Percentiles rank a stretch among this genome's conserved stretches.
phyloP scores from a whole-genome alignment of 208 protist genomes.

The Porcisia deanei region DNA sequence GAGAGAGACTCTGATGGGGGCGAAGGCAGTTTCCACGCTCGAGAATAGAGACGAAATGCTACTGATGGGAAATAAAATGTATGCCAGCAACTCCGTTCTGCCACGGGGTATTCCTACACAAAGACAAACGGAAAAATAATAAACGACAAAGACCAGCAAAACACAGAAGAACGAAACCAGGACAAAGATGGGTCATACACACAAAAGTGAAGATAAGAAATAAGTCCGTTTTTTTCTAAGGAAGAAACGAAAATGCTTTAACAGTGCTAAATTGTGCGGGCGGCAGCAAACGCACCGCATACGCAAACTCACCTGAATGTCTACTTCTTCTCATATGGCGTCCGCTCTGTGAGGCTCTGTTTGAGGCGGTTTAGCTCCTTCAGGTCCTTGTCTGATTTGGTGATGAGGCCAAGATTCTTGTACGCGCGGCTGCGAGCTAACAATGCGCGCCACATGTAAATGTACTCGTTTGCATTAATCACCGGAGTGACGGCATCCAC shows the following conservation, averaged over 20 bases:
- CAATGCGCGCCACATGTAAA: constrained; percentile 90
- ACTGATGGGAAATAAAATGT: constrained; percentile 14
- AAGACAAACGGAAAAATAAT: constrained; percentile 11
- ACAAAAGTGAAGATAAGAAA: constrained; percentile 19
- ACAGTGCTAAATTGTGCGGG: constrained; percentile 1
- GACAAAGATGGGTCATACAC: constrained; percentile 5
- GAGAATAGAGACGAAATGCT: constrained; percentile 24
- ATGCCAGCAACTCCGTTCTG: not conserved
- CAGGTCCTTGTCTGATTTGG: constrained; percentile 78
- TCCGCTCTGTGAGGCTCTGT: constrained; percentile 51
- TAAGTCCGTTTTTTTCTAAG: constrained; percentile 8
- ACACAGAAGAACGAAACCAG: constrained; percentile 3
- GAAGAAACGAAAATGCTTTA: constrained; percentile 11
- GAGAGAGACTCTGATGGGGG: constrained; percentile 1
- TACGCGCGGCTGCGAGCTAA: constrained; percentile 78
- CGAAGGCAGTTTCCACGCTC: not conserved
- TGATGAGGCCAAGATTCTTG: constrained; percentile 80
- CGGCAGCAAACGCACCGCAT: not conserved
- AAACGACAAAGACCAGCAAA: too few species aligned
- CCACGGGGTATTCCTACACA: constrained; percentile 15
- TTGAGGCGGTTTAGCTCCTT: constrained; percentile 72
- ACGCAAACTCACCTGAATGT: not conserved
- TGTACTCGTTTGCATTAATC: constrained; percentile 78
- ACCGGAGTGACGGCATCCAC: constrained; percentile 67
- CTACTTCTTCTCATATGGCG: constrained; percentile 55